Conservation (phyloP, 352 stramenopile genomes). For the Phytophthora capsici region DNA sequence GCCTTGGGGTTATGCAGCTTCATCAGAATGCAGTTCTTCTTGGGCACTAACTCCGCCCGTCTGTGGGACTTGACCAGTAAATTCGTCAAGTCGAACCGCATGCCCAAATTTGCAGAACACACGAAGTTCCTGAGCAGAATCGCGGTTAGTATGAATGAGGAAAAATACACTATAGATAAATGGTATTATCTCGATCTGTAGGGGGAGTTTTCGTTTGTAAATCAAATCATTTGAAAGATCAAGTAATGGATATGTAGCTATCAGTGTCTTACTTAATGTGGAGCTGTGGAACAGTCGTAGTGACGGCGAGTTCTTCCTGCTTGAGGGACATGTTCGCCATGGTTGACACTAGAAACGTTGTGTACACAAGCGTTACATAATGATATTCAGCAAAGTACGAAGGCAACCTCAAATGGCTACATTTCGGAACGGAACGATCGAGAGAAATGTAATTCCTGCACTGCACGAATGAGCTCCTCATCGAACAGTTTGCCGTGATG, state of each 20-base stretch:
- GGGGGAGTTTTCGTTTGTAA: not conserved
- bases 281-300: slow-evolving; percentile 40
- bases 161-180: not conserved
- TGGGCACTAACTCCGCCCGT: slow-evolving; percentile 77
- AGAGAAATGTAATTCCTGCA: slow-evolving; percentile 44
- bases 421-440: slow-evolving; percentile 21
- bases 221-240: not conserved
- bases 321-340: slow-evolving; percentile 13
- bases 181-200: slow-evolving; percentile 10
- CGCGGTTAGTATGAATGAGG: slow-evolving; percentile 1
- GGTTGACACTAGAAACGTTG: not conserved
- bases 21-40: slow-evolving; percentile 89
- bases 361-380: slow-evolving; percentile 16
- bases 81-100: slow-evolving; percentile 80
- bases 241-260: not conserved
- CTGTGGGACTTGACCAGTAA: slow-evolving; percentile 80
- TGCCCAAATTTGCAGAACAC: slow-evolving; percentile 80
- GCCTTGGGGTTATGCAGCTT: slow-evolving; percentile 73
- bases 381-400: slow-evolving; percentile 22
- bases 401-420: slow-evolving; percentile 1
- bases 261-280: slow-evolving; percentile 64
- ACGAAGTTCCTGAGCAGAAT: slow-evolving; percentile 65
- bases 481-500: slow-evolving; percentile 30
- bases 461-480: slow-evolving; percentile 37
- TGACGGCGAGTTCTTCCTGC: slow-evolving; percentile 11